These are phyloP conservation scores for Candida adriatica DNA, from an alignment of 805 yeast genomes.

Conservation along the genomic window DNA sequence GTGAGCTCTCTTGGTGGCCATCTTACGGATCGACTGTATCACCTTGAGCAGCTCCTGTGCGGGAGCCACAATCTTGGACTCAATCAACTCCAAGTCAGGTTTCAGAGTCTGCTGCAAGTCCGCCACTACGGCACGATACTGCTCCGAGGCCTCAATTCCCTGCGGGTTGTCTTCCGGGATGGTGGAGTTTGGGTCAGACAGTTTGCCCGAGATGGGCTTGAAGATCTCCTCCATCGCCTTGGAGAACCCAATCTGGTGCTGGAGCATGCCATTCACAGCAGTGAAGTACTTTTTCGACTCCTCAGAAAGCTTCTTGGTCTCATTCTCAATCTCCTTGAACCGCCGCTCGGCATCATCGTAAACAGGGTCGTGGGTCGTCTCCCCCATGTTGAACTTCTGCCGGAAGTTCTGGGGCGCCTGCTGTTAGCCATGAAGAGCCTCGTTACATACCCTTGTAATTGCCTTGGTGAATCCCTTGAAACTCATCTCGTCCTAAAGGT, in stretches of 20 bases:
- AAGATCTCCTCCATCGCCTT: slow-evolving; percentile 92
- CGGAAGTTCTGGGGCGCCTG: slow-evolving; percentile 86
- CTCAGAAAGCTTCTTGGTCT: slow-evolving; percentile 82
- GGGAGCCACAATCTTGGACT: slow-evolving; percentile 81
- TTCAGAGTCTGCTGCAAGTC: slow-evolving; percentile 80
- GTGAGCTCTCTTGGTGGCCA: slow-evolving; percentile 93
- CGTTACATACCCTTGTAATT: slow-evolving; percentile 43
- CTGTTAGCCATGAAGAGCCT: neutral
- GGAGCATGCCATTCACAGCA: slow-evolving; percentile 91
- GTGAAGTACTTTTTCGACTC: slow-evolving; percentile 86
- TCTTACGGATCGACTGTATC: slow-evolving; percentile 77
- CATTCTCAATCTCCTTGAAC: slow-evolving; percentile 84
- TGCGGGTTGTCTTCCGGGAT: slow-evolving; percentile 94
- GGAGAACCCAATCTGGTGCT: slow-evolving; percentile 92
- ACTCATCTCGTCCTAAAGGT: slow-evolving; percentile 59
- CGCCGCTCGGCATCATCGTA: slow-evolving; percentile 94
- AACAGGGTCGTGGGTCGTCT: slow-evolving; percentile 72
- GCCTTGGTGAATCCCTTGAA: slow-evolving; percentile 84
- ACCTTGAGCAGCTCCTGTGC: slow-evolving; percentile 85
- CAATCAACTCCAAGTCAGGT: slow-evolving; percentile 91
- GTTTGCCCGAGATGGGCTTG: slow-evolving; percentile 90
- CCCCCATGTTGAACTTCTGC: slow-evolving; percentile 89
- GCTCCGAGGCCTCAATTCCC: slow-evolving; percentile 91
- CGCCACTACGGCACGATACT: slow-evolving; percentile 78
- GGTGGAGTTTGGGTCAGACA: slow-evolving; percentile 82